Conservation (phyloP, 23 red algal species). For the Agarophyton chilense region DNA sequence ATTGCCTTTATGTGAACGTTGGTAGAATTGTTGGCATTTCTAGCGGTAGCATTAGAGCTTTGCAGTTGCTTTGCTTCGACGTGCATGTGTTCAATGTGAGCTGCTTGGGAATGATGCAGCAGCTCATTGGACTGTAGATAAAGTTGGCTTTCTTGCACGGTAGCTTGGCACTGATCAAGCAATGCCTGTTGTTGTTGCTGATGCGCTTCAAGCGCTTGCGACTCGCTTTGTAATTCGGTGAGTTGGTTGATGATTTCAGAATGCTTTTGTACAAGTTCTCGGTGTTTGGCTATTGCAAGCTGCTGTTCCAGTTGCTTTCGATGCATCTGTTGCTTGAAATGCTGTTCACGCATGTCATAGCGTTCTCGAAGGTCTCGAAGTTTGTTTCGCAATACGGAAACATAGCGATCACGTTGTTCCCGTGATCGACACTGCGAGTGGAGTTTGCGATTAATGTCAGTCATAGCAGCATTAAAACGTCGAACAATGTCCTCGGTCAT, state of each 20-base stretch:
- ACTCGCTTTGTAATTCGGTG: background rate
- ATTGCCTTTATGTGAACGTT: conserved; percentile 55
- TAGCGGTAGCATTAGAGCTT: conserved; percentile 3
- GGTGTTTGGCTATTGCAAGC: conserved; percentile 25
- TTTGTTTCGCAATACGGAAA: conserved; percentile 23
- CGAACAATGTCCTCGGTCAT: conserved; percentile 49
- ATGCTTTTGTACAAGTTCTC: conserved; percentile 43
- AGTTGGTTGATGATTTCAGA: background rate
- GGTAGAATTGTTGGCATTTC: conserved; percentile 47
- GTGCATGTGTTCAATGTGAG: conserved; percentile 34
- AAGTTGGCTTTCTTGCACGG: conserved; percentile 6
- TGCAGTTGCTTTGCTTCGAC: conserved; percentile 40
- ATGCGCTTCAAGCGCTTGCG: background rate
- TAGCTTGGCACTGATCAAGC: background rate
- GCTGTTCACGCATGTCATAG: conserved; percentile 56
- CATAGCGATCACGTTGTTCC: conserved; percentile 38
- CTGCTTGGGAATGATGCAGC: conserved; percentile 12
- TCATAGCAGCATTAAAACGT: conserved; percentile 53
- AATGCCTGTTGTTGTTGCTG: background rate
- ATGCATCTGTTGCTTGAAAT: conserved; percentile 49
- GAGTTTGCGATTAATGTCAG: conserved; percentile 40
- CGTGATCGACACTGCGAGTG: conserved; percentile 25
- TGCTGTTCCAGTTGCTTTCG: conserved; percentile 47
- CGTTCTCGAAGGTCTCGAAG: conserved; percentile 32
- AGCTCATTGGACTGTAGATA: conserved; percentile 1